A percentile compares a stretch with the other conserved stretches of the same genome.
Conservation (phyloP, 139 green algal genomes). For the Asterochloris sp. region DNA sequence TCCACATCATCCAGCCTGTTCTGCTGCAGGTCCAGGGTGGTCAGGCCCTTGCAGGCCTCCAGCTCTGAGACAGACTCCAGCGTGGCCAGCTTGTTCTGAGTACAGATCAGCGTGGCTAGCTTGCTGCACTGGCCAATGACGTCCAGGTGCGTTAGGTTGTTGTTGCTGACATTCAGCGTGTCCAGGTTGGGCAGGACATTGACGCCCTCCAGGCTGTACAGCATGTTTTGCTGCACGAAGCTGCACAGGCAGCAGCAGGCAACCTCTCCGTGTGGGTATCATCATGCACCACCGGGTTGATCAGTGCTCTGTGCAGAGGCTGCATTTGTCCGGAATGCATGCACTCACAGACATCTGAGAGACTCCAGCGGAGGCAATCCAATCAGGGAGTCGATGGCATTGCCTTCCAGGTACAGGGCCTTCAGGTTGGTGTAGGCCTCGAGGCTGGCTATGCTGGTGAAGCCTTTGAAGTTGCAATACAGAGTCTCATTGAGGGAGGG, state of each 20-base stretch:
- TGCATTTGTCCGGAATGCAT: too few relatives aligned
- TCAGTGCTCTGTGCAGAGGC: too few relatives aligned
- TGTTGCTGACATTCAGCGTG: constrained; percentile 83
- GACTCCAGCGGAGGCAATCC: constrained; percentile 67
- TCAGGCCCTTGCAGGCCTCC: constrained; percentile 16
- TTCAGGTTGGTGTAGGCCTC: constrained; percentile 77
- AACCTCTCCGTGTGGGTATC: too few relatives aligned
- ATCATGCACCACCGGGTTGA: not conserved
- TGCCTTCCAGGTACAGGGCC: constrained; percentile 86
- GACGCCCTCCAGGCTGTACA: constrained; percentile 55
- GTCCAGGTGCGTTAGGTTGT: constrained; percentile 58
- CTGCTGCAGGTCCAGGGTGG: constrained; percentile 29
- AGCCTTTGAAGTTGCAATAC: constrained; percentile 85
- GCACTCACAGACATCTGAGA: constrained; percentile 79
- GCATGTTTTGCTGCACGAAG: constrained; percentile 83
- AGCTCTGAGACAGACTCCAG: constrained; percentile 21
- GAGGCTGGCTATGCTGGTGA: constrained; percentile 56
- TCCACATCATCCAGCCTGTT: constrained; percentile 57
- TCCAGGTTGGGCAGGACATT: constrained; percentile 49
- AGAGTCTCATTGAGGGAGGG: constrained; percentile 85
- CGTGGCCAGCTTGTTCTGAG: constrained; percentile 58
- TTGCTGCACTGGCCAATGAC: constrained; percentile 38
- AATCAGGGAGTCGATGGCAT: constrained; percentile 71
- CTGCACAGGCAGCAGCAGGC: constrained; percentile 29
- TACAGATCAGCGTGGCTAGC: constrained; percentile 62